A percentile compares a stretch with the other conserved stretches of the same genome.
Conservation (phyloP, 805 yeast species). For the Phaffomyces antillensis region DNA sequence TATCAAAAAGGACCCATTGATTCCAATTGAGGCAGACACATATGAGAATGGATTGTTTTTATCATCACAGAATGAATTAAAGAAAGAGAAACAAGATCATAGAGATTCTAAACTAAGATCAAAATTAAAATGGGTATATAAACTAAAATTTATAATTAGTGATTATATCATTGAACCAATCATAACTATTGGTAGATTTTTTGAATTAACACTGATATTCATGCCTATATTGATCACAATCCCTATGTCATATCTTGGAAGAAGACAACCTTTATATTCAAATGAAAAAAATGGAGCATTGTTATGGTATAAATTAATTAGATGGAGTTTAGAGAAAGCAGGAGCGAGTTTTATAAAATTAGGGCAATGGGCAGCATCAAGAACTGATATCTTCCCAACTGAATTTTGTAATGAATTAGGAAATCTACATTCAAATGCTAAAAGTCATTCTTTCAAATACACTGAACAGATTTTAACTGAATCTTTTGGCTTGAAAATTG, state of each 20-base stretch:
- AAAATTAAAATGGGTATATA: constrained; percentile 27
- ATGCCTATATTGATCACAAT: constrained; percentile 57
- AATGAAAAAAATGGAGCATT: constrained; percentile 54
- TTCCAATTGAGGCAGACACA: constrained; percentile 50
- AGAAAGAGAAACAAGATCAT: constrained; percentile 28
- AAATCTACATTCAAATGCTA: constrained; percentile 75
- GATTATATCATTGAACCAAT: constrained; percentile 66
- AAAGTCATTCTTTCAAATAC: constrained; percentile 55
- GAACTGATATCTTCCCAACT: constrained; percentile 85
- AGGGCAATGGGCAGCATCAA: constrained; percentile 99
- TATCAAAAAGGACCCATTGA: constrained; percentile 11
- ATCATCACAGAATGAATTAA: constrained; percentile 52
- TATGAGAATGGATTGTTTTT: constrained; percentile 59
- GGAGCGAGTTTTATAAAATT: constrained; percentile 90
- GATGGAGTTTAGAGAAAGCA: constrained; percentile 67
- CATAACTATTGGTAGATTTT: constrained; percentile 58
- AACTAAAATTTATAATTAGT: constrained; percentile 34
- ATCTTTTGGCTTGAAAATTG: constrained; percentile 48
- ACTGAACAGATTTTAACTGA: constrained; percentile 53
- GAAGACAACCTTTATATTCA: constrained; percentile 11
- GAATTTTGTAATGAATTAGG: constrained; percentile 74
- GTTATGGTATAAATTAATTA: constrained; percentile 62
- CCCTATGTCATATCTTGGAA: constrained; percentile 45
- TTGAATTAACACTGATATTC: constrained; percentile 60
- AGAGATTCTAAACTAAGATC: constrained; percentile 23